Conservation (phyloP, 257 asterid genomes). For the Anisodus tanguticus region DNA sequence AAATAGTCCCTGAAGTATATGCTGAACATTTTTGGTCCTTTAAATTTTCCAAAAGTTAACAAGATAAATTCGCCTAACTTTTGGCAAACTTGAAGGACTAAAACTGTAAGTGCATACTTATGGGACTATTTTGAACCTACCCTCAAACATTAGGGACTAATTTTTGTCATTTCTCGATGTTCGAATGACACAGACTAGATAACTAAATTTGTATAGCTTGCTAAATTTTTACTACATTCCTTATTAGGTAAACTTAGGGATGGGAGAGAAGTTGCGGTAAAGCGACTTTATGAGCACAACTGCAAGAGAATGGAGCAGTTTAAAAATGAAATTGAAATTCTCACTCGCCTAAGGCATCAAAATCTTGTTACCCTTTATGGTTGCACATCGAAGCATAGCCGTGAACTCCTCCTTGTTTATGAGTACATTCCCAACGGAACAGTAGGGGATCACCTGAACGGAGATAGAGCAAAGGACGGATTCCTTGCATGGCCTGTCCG, state of each 20-base stretch:
- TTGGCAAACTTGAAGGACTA: too few species aligned
- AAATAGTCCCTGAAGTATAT: too few species aligned
- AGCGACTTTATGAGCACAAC: slow-evolving; percentile 78
- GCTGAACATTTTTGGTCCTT: too few species aligned
- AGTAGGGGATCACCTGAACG: slow-evolving; percentile 73
- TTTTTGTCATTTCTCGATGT: too few species aligned
- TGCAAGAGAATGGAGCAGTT: slow-evolving; percentile 71
- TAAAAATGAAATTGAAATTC: slow-evolving; percentile 71
- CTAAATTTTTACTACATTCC: neutral
- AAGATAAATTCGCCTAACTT: too few species aligned
- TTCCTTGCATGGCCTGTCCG: slow-evolving; percentile 63
- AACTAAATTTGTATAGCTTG: neutral
- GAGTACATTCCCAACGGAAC: slow-evolving; percentile 80
- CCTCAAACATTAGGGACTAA: too few species aligned
- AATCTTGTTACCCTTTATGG: slow-evolving; percentile 78
- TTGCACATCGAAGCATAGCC: slow-evolving; percentile 71
- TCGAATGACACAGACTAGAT: neutral
- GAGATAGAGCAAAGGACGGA: slow-evolving; percentile 45
- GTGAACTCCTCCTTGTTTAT: slow-evolving; percentile 80
- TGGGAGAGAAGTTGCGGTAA: slow-evolving; percentile 88
- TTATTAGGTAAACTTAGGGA: slow-evolving; percentile 66
- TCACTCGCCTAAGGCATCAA: slow-evolving; percentile 61
- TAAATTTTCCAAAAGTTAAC: too few species aligned
- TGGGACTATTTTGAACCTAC: too few species aligned
- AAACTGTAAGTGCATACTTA: too few species aligned